Conservation (phyloP, 257 asterid genomes). For the Eustoma russellianum region DNA sequence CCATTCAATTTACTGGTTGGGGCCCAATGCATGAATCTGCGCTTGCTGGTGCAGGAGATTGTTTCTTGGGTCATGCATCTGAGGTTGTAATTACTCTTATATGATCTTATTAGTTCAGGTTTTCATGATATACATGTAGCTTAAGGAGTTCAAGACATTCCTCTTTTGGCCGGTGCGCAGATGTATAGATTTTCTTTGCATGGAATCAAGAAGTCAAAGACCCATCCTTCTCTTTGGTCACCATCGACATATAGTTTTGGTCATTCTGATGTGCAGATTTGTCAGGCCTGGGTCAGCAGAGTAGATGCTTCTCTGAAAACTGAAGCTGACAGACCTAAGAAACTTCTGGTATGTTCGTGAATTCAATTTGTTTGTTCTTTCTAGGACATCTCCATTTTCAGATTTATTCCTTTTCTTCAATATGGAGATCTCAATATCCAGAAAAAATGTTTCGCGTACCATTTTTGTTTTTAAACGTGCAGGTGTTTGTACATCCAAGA, state of each 20-base stretch:
- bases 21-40: constrained; percentile 45
- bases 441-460: constrained; percentile 5
- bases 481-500: constrained; percentile 91
- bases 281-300: constrained; percentile 60
- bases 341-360: constrained; percentile 69
- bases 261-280: constrained; percentile 50
- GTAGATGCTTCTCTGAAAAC: constrained; percentile 33
- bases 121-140: background rate
- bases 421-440: constrained; percentile 16
- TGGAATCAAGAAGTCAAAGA: constrained; percentile 56
- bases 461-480: constrained; percentile 28
- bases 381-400: background rate
- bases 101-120: constrained; percentile 7
- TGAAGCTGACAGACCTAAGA: constrained; percentile 62
- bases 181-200: constrained; percentile 74
- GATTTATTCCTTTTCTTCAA: constrained; percentile 1
- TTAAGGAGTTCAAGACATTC: constrained; percentile 3
- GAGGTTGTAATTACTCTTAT: constrained; percentile 43
- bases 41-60: constrained; percentile 36
- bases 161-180: constrained; percentile 31
- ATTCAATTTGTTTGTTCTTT: background rate
- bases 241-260: constrained; percentile 67
- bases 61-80: constrained; percentile 34
- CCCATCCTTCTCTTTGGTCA: constrained; percentile 44
- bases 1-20: constrained; percentile 52